phyloP scores from a whole-genome alignment of 345 rosid species.

The Ricinus communis region DNA sequence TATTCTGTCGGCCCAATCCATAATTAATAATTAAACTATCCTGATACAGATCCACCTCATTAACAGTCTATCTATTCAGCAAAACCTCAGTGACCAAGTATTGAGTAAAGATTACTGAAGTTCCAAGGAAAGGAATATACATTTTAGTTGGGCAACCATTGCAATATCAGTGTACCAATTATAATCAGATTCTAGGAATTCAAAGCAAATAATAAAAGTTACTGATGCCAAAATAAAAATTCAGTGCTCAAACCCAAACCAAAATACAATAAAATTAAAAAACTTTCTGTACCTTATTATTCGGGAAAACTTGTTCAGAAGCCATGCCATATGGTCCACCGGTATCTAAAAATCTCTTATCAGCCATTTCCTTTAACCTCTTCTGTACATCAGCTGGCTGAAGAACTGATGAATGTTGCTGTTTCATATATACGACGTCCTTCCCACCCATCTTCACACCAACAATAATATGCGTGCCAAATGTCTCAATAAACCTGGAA shows the following conservation, averaged over 20 bases:
- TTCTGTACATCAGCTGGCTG: conserved; percentile 76
- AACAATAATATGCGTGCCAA: conserved; percentile 86
- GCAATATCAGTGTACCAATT: background rate
- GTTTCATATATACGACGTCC: conserved; percentile 84
- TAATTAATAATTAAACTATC: no score
- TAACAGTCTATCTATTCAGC: background rate
- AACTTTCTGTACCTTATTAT: conserved; percentile 40
- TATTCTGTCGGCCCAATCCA: background rate
- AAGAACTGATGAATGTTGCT: conserved; percentile 72
- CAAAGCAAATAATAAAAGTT: no score
- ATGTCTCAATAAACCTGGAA: conserved; percentile 75
- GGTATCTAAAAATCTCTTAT: conserved; percentile 70
- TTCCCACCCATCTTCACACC: conserved; percentile 96
- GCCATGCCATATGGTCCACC: conserved; percentile 40
- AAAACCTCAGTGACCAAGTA: background rate
- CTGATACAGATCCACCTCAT: conserved; percentile 1
- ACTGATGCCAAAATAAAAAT: background rate
- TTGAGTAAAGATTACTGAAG: background rate
- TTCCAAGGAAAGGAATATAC: background rate
- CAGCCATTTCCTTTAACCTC: conserved; percentile 77
- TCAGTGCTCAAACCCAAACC: background rate
- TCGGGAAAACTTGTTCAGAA: conserved; percentile 37
- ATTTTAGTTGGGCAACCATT: background rate
- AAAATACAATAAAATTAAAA: background rate
- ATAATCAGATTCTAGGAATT: background rate